These are phyloP conservation scores for Hydrangea macrophylla DNA, from an alignment of 148 eudicot species.

Conservation along the genomic window DNA sequence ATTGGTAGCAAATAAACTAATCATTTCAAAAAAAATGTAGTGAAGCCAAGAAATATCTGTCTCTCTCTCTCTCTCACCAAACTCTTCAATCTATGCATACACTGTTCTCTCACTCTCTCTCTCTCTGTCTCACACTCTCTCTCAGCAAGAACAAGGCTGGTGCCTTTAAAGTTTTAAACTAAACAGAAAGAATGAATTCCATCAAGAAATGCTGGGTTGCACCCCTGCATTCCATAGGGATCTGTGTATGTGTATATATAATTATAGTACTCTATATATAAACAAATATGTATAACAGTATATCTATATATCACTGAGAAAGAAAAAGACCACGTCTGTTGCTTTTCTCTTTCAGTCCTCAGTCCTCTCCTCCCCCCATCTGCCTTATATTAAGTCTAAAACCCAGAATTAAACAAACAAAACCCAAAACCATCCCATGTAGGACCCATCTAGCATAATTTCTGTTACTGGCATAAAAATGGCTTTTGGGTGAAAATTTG, in stretches of 20 bases:
- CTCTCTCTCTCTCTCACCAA: not conserved
- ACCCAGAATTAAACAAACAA: conserved; percentile 15
- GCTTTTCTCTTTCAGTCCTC: not conserved
- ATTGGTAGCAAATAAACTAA: conserved; percentile 33
- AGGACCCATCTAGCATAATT: no score
- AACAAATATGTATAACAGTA: not conserved
- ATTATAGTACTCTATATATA: no score
- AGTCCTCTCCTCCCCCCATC: not conserved
- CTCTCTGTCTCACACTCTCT: not conserved
- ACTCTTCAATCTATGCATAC: conserved; percentile 2
- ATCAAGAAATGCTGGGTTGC: conserved; percentile 36
- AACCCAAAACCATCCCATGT: not conserved
- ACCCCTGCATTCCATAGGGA: conserved; percentile 59
- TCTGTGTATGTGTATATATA: conserved; percentile 41
- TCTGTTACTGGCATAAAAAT: no score
- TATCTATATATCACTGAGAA: not conserved
- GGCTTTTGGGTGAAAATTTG: no score
- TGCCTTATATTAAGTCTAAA: conserved; percentile 10
- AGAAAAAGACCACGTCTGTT: conserved; percentile 10
- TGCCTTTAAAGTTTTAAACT: conserved; percentile 38
- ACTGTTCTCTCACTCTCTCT: not conserved
- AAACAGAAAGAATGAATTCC: conserved; percentile 54
- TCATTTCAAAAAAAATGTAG: conserved; percentile 18
- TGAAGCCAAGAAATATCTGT: conserved; percentile 1
- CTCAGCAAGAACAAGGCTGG: conserved; percentile 14